Conservation (phyloP, 2,329 filamentous ascomycete species). For the Epichloe sp. region DNA sequence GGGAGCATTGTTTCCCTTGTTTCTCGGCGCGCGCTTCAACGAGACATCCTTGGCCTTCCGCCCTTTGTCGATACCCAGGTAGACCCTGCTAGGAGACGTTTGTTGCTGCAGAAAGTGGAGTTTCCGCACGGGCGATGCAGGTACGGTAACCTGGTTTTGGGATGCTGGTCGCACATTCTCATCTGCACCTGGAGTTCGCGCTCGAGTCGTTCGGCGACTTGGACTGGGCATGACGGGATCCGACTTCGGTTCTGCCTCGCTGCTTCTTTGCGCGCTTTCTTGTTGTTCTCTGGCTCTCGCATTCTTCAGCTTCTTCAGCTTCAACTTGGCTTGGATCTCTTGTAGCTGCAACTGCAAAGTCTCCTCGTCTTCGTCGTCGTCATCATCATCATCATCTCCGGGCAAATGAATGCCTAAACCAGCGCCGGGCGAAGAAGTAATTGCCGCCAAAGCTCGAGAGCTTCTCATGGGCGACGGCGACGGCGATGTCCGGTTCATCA, state of each 20-base stretch:
- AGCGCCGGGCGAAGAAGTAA: slow-evolving; percentile 9
- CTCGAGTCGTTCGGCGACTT: slow-evolving; percentile 11
- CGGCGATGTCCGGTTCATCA: slow-evolving; percentile 52
- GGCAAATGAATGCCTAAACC: slow-evolving; percentile 21
- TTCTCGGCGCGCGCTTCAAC: slow-evolving; percentile 55
- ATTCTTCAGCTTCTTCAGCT: slow-evolving; percentile 74
- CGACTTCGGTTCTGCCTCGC: slow-evolving; percentile 9
- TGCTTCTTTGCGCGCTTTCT: slow-evolving; percentile 9
- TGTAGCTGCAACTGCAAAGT: slow-evolving; percentile 74
- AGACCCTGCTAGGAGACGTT: slow-evolving; percentile 64
- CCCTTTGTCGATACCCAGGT: slow-evolving; percentile 84
- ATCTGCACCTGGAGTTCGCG: slow-evolving; percentile 16
- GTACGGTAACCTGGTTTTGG: slow-evolving; percentile 51
- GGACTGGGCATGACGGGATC: slow-evolving; percentile 12
- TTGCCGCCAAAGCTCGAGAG: slow-evolving; percentile 8
- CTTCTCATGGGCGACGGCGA: slow-evolving; percentile 47
- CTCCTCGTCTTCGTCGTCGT: slow-evolving; percentile 61
- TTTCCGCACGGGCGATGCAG: slow-evolving; percentile 57
- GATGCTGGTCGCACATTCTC: slow-evolving; percentile 8
- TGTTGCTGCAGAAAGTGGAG: slow-evolving; percentile 36
- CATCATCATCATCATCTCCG: slow-evolving; percentile 11
- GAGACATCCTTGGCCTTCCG: slow-evolving; percentile 71
- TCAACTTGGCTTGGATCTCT: slow-evolving; percentile 78
- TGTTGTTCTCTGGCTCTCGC: slow-evolving; percentile 15
- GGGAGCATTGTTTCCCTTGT: slow-evolving; percentile 17